phyloP scores from a whole-genome alignment of 78 protist genomes.

The Dictyostelium firmibasis region DNA sequence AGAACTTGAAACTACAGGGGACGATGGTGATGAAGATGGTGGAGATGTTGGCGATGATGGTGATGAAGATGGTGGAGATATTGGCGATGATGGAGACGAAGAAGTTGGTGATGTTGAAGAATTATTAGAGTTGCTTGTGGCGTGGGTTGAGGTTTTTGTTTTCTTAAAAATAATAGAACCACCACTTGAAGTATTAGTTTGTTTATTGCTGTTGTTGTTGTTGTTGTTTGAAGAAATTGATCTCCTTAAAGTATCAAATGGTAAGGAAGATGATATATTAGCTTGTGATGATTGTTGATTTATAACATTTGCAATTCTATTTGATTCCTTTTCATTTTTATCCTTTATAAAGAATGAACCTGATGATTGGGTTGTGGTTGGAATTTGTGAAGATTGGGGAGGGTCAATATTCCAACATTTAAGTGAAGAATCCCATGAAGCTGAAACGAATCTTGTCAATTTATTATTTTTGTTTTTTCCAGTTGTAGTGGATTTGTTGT shows the following conservation, averaged over 20 bases:
- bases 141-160: background rate
- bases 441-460: slow-evolving; percentile 20
- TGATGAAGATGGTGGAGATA: background rate
- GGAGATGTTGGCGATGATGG: background rate
- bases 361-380: background rate
- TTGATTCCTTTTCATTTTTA: background rate
- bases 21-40: background rate
- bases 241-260: background rate
- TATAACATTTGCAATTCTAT: background rate
- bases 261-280: background rate
- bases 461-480: background rate
- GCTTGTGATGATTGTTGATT: background rate
- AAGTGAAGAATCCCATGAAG: slow-evolving; percentile 37
- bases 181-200: background rate
- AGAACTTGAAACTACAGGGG: background rate
- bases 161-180: background rate
- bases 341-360: background rate
- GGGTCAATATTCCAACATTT: slow-evolving; percentile 67
- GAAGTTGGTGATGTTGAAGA: background rate
- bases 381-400: background rate
- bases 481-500: background rate
- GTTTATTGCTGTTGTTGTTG: background rate
- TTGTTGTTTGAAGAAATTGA: background rate
- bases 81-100: background rate
- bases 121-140: background rate